phyloP scores from a whole-genome alignment of 257 asterid species.

The Mitragyna speciosa region DNA sequence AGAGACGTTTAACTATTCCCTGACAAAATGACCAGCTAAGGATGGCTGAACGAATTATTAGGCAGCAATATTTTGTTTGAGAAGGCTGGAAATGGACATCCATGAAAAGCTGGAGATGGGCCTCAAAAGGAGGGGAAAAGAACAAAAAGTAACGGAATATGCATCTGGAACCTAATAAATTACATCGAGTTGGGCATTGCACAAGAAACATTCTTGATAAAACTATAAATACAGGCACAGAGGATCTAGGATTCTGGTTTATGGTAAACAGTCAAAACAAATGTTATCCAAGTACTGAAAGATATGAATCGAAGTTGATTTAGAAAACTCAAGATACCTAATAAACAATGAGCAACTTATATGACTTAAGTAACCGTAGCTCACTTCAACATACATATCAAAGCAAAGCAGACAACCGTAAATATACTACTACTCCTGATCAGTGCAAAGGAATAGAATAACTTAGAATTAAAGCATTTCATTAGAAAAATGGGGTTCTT shows the following conservation, averaged over 20 bases:
- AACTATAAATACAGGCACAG: background rate
- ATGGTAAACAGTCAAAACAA: background rate
- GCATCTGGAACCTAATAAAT: background rate
- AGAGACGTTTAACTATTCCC: background rate
- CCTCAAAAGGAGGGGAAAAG: background rate
- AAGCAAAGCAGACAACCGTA: background rate
- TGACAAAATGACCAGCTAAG: background rate
- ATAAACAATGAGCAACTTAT: no score
- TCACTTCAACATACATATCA: background rate
- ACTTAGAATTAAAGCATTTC: background rate
- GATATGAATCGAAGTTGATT: background rate
- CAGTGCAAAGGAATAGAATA: no score
- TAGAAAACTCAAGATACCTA: background rate
- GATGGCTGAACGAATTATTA: background rate
- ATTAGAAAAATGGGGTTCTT: background rate
- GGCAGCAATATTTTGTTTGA: background rate
- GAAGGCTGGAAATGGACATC: background rate
- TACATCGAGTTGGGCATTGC: background rate
- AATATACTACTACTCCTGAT: background rate
- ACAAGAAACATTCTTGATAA: background rate
- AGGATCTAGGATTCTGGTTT: background rate
- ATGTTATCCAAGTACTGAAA: background rate
- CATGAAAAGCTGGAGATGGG: background rate
- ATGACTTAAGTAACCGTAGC: background rate
- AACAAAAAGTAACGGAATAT: background rate